Evolutionary conservation across 2,329 filamentous ascomycete species (phyloP).

Genomic region (Trichoderma sp.): DNA sequence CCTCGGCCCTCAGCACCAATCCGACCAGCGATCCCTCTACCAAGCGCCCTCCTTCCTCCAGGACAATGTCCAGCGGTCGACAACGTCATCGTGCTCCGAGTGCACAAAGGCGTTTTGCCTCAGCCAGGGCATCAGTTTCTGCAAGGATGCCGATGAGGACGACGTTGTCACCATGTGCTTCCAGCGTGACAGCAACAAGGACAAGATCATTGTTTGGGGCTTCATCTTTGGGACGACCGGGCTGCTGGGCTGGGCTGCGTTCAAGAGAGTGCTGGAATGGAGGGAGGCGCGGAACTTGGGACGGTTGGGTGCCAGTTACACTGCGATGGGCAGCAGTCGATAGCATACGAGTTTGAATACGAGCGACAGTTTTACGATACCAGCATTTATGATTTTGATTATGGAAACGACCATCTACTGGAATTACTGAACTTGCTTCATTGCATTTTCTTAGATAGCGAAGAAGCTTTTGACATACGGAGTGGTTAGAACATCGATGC

Average conservation of each 20-base stretch:
- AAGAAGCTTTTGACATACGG: not conserved
- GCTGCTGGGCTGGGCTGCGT: slow-evolving; percentile 57
- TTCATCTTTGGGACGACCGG: slow-evolving; percentile 59
- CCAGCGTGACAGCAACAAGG: slow-evolving; percentile 64
- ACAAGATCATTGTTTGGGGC: slow-evolving; percentile 62
- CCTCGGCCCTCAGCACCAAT: slow-evolving; percentile 45
- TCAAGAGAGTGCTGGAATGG: slow-evolving; percentile 47
- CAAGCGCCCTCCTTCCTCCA: slow-evolving; percentile 17
- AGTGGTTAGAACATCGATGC: not conserved
- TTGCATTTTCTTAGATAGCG: not conserved
- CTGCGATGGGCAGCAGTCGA: slow-evolving; percentile 26
- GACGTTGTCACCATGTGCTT: slow-evolving; percentile 63
- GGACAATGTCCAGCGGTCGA: slow-evolving; percentile 31
- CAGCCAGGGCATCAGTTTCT: slow-evolving; percentile 57
- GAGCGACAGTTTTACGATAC: not conserved
- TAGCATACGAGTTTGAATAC: not conserved
- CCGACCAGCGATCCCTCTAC: slow-evolving; percentile 20
- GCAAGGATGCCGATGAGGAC: slow-evolving; percentile 58
- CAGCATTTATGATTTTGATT: not conserved
- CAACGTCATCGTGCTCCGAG: slow-evolving; percentile 52
- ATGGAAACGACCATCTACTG: not conserved
- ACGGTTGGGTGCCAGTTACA: slow-evolving; percentile 30
- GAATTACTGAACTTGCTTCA: not conserved
- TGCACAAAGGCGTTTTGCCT: slow-evolving; percentile 66
- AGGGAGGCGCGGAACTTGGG: slow-evolving; percentile 33